phyloP scores from a whole-genome alignment of 306 rosid species.

The Fragaria vesca region DNA sequence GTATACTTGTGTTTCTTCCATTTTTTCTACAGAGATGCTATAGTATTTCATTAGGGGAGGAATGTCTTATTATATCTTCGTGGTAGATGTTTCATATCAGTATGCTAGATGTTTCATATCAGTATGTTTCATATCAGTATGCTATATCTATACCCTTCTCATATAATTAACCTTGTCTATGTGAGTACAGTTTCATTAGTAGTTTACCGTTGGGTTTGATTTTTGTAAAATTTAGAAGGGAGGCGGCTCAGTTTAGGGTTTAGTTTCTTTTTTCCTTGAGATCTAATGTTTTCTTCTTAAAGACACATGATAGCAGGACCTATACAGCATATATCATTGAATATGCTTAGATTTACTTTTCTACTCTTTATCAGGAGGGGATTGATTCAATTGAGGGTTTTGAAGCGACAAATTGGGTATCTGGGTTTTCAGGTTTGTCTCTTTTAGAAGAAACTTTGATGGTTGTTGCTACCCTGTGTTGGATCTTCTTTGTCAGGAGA shows the following conservation, averaged over 20 bases:
- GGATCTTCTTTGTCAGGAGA: constrained; percentile 5
- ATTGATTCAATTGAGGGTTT: constrained; percentile 40
- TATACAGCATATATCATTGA: constrained; percentile 1
- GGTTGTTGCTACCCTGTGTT: background rate
- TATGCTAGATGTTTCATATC: background rate
- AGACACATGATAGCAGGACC: constrained; percentile 17
- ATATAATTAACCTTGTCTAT: background rate
- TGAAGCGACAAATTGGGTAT: constrained; percentile 45
- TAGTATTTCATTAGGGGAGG: background rate
- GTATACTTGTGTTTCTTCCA: background rate
- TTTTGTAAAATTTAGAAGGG: background rate
- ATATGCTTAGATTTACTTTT: constrained; percentile 10
- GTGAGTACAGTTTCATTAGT: constrained; percentile 1
- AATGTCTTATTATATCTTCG: background rate
- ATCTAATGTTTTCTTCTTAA: background rate
- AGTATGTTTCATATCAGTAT: background rate
- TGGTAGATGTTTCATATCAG: background rate
- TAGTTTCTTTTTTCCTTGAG: no score
- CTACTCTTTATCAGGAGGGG: constrained; percentile 49
- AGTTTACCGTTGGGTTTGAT: background rate
- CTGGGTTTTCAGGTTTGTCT: constrained; percentile 56
- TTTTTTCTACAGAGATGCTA: constrained; percentile 1
- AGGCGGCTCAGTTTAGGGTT: background rate
- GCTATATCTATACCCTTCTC: background rate
- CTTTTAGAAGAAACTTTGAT: constrained; percentile 14